These are phyloP conservation scores for Syzygium grande DNA, from an alignment of 345 rosid species.

Conservation along the genomic window DNA sequence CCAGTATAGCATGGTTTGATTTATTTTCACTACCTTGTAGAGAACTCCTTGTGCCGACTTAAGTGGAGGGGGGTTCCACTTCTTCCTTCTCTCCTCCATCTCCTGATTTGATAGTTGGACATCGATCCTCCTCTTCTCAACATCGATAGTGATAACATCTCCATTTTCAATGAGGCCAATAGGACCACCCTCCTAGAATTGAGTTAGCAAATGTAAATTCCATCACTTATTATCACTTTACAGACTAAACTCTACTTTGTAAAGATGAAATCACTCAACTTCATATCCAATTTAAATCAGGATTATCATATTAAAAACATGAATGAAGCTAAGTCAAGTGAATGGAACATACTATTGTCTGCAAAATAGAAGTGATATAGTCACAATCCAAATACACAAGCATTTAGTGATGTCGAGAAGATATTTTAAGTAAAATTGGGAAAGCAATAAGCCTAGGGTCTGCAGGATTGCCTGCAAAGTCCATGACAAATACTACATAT, in stretches of 20 bases:
- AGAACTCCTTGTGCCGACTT: slow-evolving; percentile 68
- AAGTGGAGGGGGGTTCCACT: slow-evolving; percentile 71
- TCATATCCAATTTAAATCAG: not conserved
- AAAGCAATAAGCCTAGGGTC: not conserved
- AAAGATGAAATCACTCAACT: not conserved
- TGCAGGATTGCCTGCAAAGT: not conserved
- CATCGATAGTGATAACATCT: slow-evolving; percentile 67
- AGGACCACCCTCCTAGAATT: slow-evolving; percentile 89
- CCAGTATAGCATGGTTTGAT: not conserved
- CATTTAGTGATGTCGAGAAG: not conserved
- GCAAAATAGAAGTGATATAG: not conserved
- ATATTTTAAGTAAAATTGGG: not conserved
- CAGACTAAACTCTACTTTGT: not conserved
- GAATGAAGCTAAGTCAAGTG: not conserved
- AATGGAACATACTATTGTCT: not conserved
- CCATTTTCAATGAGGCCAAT: slow-evolving; percentile 79
- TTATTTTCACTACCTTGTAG: slow-evolving; percentile 44
- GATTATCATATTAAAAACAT: not conserved
- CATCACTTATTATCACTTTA: not conserved
- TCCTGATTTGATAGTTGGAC: slow-evolving; percentile 50
- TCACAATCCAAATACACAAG: not conserved
- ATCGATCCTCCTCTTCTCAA: slow-evolving; percentile 65
- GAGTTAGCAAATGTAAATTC: not conserved
- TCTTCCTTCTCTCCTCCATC: slow-evolving; percentile 60
- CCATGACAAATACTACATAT: not conserved